These are phyloP conservation scores for Verticillium nonalfalfae DNA, from an alignment of 2,329 filamentous ascomycete species.

Conservation along the genomic window DNA sequence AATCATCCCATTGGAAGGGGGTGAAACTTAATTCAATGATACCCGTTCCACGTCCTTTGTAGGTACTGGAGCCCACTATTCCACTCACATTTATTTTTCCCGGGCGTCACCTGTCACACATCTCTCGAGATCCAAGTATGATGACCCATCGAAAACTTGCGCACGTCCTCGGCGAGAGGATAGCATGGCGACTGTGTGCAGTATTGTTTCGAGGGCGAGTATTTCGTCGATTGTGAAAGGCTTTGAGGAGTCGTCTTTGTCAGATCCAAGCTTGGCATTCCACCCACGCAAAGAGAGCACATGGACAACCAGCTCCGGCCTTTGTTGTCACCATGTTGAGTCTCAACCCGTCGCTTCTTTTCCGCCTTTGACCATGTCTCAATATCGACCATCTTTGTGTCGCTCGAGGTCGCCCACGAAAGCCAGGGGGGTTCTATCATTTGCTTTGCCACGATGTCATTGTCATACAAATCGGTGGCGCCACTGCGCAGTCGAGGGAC, in stretches of 20 bases:
- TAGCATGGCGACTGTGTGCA: too few relatives aligned
- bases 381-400: neutral
- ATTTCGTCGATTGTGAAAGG: neutral
- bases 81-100: neutral
- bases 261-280: neutral
- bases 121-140: neutral
- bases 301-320: neutral
- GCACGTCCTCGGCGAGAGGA: too few relatives aligned
- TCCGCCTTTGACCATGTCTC: neutral
- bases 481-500: neutral
- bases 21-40: conserved; percentile 6
- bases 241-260: neutral
- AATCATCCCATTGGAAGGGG: conserved; percentile 82
- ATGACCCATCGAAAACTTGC: too few relatives aligned
- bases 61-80: conserved; percentile 6
- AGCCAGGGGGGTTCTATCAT: neutral
- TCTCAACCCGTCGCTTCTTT: neutral
- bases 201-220: neutral
- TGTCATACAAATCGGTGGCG: neutral
- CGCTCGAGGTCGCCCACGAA: neutral
- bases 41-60: conserved; percentile 2
- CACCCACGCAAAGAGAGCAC: neutral
- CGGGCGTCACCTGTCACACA: neutral
- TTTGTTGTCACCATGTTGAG: neutral
- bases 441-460: neutral